A percentile compares a stretch with the other conserved stretches of the same genome.
Evolutionary conservation across 169 alveolate species (phyloP).

Genomic region (Sarcocystis neurona): DNA sequence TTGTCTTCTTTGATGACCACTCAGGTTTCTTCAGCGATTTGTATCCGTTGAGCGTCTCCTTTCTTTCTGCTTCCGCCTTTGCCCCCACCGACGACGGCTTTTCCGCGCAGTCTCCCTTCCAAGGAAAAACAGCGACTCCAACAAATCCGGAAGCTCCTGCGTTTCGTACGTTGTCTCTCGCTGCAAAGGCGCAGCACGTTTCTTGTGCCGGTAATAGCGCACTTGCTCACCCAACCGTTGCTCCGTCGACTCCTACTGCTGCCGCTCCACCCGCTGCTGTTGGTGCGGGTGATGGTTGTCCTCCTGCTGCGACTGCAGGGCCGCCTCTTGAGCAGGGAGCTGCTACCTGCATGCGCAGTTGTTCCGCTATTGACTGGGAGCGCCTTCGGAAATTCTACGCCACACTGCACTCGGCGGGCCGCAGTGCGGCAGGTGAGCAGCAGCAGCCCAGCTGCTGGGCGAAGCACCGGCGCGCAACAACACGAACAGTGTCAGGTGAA

Average conservation of each 20-base stretch:
- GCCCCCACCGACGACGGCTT: neutral
- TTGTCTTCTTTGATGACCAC: neutral
- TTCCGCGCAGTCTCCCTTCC: neutral
- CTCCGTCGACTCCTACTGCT: too few species aligned
- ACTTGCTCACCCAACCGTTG: too few species aligned
- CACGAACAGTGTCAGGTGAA: neutral
- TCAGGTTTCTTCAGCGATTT: constrained; percentile 14
- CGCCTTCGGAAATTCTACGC: neutral
- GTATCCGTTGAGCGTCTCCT: neutral
- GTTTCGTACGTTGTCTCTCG: too few species aligned
- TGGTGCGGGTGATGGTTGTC: too few species aligned
- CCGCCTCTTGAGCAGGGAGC: too few species aligned
- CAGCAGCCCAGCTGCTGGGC: neutral
- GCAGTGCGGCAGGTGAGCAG: constrained; percentile 2
- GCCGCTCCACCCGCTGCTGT: too few species aligned
- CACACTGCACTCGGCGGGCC: neutral
- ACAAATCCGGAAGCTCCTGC: too few species aligned
- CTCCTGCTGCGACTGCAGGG: too few species aligned
- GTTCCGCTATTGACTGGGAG: neutral
- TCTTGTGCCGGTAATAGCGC: too few species aligned
- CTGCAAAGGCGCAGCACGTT: too few species aligned
- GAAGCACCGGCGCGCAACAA: neutral
- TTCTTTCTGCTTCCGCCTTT: neutral
- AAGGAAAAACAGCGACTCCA: too few species aligned
- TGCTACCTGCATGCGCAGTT: too few species aligned